Conservation (phyloP, 2,329 filamentous ascomycete genomes). For the Intubia oerlemansii region DNA sequence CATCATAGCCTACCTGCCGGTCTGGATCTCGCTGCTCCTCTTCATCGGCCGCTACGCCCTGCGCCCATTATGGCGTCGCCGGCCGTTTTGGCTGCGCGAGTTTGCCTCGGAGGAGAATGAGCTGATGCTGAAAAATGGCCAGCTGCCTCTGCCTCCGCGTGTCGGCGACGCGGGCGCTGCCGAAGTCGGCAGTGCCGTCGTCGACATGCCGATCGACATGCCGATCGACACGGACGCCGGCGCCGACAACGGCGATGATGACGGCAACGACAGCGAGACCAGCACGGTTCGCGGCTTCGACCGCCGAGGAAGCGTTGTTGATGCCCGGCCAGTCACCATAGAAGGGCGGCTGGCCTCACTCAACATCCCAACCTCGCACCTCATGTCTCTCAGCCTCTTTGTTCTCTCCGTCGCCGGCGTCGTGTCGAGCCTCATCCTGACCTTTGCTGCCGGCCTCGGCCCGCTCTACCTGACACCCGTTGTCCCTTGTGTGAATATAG, state of each 20-base stretch:
- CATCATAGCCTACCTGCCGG: conserved; percentile 13
- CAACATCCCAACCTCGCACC: conserved; percentile 5
- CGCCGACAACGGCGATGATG: conserved; percentile 1
- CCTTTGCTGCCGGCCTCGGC: conserved; percentile 7
- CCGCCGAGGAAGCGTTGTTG: conserved; percentile 2
- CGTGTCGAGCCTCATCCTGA: conserved; percentile 7
- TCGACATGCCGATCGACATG: no score
- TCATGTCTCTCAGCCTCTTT: conserved; percentile 17
- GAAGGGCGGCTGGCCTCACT: conserved; percentile 1
- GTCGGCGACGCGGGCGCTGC: background rate
- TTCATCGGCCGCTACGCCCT: conserved; percentile 13
- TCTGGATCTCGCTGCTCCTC: conserved; percentile 12
- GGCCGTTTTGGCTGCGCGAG: conserved; percentile 14
- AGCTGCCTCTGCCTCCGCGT: background rate
- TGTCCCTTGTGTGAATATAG: conserved; percentile 18
- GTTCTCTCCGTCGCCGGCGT: conserved; percentile 16
- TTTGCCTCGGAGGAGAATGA: conserved; percentile 13
- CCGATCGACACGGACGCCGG: no score
- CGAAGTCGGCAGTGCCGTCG: background rate
- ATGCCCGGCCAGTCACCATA: conserved; percentile 1
- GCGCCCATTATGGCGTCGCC: conserved; percentile 12
- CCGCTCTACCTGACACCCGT: conserved; percentile 13
- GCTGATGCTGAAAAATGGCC: conserved; percentile 1
- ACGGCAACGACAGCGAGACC: conserved; percentile 3
- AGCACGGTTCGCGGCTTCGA: conserved; percentile 4